Evolutionary conservation across 805 yeast genomes (phyloP), one percentile per base, ranked within the genome.

Genomic region (Starmerella vaccinii): DNA sequence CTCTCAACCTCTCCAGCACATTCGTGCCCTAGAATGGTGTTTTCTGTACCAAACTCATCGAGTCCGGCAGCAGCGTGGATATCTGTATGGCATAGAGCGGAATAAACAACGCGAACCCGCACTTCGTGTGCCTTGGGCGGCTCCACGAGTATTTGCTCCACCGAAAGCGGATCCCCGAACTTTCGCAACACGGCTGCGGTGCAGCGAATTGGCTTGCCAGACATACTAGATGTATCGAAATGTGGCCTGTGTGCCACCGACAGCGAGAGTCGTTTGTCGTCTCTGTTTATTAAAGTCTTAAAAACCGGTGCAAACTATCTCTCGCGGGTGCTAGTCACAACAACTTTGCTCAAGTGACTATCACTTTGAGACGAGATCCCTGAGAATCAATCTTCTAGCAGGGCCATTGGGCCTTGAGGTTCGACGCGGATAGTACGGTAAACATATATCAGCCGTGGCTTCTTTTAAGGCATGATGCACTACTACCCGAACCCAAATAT

Each of bases 1-100:
- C 87, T 77, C 73, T 90, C 98, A 41, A 92, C 97, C 55, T 86
- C 74, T 64, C 98, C 99, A 35, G 97, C 95, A 70, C 97, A 96
- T 70, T 92, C 99, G 70, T 92, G 99, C 56, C 99, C 99, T 62
- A 94, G 75, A 54, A 92, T 72, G 18, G 81, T 82, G 16, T 97
- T 97, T 77, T 88, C 88, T 13, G 82, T 84, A 61, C 97, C 98
- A 71, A 92, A 98, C 49, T 97, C 92, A 68, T 92, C 99, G 51
- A 73, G 76, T 53, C 98, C 99, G 45, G 95, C 82, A 59, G 92
- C 75, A 10, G 97, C 90, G 75, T 83, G 92, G 35, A 97, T 97
- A 67, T 92, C 99, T 32, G 99, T 92, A 73, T 92, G 98, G 69
- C 99, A 92, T 35, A 92, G 95, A 66, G 97, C 98, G 27, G 97